These are phyloP conservation scores for Tubosaeta brunneosetosa DNA, from an alignment of 768 basidiomycete species.

Conservation along the genomic window DNA sequence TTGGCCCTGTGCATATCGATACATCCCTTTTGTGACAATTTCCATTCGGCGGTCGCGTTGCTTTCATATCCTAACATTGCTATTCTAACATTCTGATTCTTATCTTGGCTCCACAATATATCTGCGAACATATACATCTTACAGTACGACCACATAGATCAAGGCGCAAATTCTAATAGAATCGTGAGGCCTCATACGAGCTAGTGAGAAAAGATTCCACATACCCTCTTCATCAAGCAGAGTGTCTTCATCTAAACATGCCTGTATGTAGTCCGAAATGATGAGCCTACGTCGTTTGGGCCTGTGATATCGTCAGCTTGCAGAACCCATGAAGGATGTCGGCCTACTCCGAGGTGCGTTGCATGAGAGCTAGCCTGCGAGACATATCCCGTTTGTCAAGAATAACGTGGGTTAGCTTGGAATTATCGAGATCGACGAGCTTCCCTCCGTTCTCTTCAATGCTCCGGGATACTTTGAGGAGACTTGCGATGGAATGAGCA, in stretches of 20 bases:
- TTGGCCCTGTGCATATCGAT: constrained; percentile 14
- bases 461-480: constrained; percentile 44
- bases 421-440: constrained; percentile 62
- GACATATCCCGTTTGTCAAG: constrained; percentile 78
- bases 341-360: constrained; percentile 65
- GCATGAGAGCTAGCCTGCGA: constrained; percentile 66
- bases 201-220: not conserved
- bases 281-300: constrained; percentile 79
- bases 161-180: constrained; percentile 24
- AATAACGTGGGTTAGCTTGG: constrained; percentile 82
- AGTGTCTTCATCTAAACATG: constrained; percentile 79
- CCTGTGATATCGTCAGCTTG: constrained; percentile 36
- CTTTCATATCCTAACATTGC: too few relatives aligned
- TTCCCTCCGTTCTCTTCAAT: constrained; percentile 72
- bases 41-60: too few relatives aligned
- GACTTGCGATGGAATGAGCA: constrained; percentile 37
- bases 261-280: constrained; percentile 70
- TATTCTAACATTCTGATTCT: too few relatives aligned
- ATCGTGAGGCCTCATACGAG: constrained; percentile 1
- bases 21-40: constrained; percentile 4
- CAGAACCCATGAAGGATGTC: not conserved
- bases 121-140: not conserved
- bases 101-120: too few relatives aligned
- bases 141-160: not conserved
- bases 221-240: constrained; percentile 78